phyloP scores from a whole-genome alignment of 169 alveolate genomes.

The Besnoitia besnoiti region DNA sequence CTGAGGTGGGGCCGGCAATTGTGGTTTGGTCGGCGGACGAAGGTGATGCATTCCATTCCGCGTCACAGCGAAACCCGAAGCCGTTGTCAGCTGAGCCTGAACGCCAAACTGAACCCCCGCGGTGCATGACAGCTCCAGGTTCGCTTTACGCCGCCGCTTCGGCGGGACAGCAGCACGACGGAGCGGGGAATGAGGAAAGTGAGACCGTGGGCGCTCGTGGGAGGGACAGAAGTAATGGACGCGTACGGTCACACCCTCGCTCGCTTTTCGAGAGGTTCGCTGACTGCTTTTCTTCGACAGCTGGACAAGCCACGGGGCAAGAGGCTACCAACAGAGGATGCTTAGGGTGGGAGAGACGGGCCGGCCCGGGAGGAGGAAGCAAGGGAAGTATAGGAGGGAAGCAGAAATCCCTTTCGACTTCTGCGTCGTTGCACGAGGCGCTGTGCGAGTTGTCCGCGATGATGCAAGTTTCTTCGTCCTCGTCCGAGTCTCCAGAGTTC shows the following conservation, averaged over 20 bases:
- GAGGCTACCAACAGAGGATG: no score
- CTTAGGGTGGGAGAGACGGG: no score
- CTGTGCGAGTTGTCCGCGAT: background rate
- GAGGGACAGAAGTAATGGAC: no score
- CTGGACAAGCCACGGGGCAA: no score
- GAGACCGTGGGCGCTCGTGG: no score
- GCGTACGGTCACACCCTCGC: background rate
- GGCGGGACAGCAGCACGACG: background rate
- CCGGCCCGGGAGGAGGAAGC: no score
- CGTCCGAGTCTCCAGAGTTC: background rate
- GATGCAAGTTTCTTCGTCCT: background rate
- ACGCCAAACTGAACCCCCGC: background rate
- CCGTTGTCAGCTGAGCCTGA: background rate
- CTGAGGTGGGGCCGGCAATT: background rate
- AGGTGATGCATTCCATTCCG: no score
- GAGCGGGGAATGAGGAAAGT: background rate
- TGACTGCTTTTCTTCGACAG: background rate
- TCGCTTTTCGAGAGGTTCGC: background rate
- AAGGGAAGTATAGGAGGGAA: background rate
- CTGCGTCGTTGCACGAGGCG: background rate
- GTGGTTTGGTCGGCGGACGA: background rate
- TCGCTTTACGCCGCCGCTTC: background rate
- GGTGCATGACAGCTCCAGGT: background rate
- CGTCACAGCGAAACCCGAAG: background rate
- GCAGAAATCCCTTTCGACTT: background rate